A percentile compares a stretch with the other conserved stretches of the same genome.
Conservation (phyloP, 1,284 basidiomycete genomes). For the Porodaedalea pini region DNA sequence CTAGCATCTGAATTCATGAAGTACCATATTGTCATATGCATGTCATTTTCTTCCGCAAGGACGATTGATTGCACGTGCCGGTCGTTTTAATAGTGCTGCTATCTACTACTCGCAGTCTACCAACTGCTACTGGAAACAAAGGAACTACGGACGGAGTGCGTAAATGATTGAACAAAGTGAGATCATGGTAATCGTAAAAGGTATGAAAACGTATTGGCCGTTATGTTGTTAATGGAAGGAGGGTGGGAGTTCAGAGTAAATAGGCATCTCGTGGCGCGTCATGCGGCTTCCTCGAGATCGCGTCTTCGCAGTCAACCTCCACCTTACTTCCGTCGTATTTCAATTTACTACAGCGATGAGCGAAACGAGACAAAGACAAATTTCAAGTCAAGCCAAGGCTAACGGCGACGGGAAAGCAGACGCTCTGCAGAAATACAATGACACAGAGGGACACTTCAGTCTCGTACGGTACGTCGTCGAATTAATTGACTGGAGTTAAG, state of each 20-base stretch:
- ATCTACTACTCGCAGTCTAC: too few relatives aligned
- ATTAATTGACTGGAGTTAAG: constrained; percentile 12
- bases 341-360: background rate
- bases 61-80: constrained; percentile 1
- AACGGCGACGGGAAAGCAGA: constrained; percentile 37
- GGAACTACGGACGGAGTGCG: too few relatives aligned
- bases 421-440: constrained; percentile 78
- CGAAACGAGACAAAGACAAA: constrained; percentile 35
- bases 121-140: too few relatives aligned
- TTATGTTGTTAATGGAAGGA: too few relatives aligned
- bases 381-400: constrained; percentile 22
- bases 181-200: too few relatives aligned
- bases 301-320: background rate
- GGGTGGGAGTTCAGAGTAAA: too few relatives aligned
- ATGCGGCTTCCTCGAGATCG: background rate
- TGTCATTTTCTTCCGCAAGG: background rate
- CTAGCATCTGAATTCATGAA: background rate
- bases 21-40: background rate
- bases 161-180: too few relatives aligned
- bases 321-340: too few relatives aligned
- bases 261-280: background rate
- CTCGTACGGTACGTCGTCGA: constrained; percentile 72
- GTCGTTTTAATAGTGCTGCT: too few relatives aligned
- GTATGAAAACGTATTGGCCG: too few relatives aligned
- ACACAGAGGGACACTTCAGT: constrained; percentile 91